Percentiles rank a stretch among this genome's conserved stretches.
phyloP scores from a whole-genome alignment of 441 rosid genomes.

The Corymbia citriodora region DNA sequence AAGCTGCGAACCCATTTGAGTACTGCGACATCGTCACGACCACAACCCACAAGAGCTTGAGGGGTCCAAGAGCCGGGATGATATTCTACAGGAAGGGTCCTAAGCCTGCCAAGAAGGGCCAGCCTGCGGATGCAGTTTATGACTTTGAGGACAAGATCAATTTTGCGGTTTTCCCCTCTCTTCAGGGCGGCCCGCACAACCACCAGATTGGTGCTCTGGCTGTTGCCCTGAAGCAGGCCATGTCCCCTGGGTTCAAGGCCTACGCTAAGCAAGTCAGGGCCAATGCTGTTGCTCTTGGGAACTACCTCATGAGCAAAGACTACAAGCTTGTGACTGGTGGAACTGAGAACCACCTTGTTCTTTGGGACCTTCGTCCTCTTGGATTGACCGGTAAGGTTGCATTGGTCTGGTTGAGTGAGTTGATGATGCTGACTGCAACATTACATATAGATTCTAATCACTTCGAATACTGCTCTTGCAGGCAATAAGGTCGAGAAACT shows the following conservation, averaged over 20 bases:
- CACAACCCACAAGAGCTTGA: slow-evolving; percentile 98
- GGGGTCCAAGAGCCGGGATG: slow-evolving; percentile 99
- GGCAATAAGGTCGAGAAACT: slow-evolving; percentile 99
- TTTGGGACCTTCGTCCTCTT: slow-evolving; percentile 99
- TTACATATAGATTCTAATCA: background rate
- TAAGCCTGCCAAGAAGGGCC: slow-evolving; percentile 95
- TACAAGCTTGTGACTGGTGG: slow-evolving; percentile 92
- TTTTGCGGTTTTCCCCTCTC: slow-evolving; percentile 93
- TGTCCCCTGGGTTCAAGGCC: slow-evolving; percentile 74
- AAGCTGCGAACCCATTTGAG: slow-evolving; percentile 93
- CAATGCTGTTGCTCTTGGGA: slow-evolving; percentile 91
- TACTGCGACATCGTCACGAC: slow-evolving; percentile 96
- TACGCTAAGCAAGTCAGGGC: slow-evolving; percentile 98
- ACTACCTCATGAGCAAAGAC: slow-evolving; percentile 70
- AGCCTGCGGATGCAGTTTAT: slow-evolving; percentile 84
- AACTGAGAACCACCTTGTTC: slow-evolving; percentile 98
- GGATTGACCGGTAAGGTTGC: slow-evolving; percentile 77
- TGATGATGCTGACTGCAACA: background rate
- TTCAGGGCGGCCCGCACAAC: slow-evolving; percentile 99
- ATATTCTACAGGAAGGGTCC: slow-evolving; percentile 97
- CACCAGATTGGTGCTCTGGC: slow-evolving; percentile 99
- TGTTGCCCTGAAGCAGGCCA: slow-evolving; percentile 89
- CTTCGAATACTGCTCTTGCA: slow-evolving; percentile 11
- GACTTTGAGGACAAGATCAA: slow-evolving; percentile 98
- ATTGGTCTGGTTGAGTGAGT: background rate